phyloP scores from a whole-genome alignment of 2,329 filamentous ascomycete genomes.

The Aspergillus sp. region DNA sequence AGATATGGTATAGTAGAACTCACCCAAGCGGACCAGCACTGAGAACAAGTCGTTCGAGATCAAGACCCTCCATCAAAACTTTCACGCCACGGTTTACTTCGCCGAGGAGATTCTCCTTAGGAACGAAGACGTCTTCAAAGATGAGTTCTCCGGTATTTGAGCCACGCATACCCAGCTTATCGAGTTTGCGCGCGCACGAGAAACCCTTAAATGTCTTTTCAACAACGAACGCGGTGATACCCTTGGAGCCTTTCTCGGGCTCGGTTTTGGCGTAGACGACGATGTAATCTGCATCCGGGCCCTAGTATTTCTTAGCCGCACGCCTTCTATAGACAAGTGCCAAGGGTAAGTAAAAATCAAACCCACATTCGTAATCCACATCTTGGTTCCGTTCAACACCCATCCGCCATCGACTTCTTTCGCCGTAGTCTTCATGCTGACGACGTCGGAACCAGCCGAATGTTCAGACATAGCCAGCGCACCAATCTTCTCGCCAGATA shows the following conservation, averaged over 20 bases:
- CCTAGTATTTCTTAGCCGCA: slow-evolving; percentile 31
- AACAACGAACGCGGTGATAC: slow-evolving; percentile 93
- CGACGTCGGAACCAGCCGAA: slow-evolving; percentile 86
- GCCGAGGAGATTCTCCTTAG: slow-evolving; percentile 77
- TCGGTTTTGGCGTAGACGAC: slow-evolving; percentile 97
- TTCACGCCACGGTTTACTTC: slow-evolving; percentile 76
- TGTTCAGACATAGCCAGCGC: slow-evolving; percentile 95
- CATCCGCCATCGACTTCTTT: slow-evolving; percentile 81
- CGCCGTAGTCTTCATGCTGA: slow-evolving; percentile 89
- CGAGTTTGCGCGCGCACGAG: slow-evolving; percentile 82
- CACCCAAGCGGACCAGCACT: slow-evolving; percentile 82
- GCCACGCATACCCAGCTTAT: slow-evolving; percentile 98
- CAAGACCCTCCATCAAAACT: slow-evolving; percentile 94
- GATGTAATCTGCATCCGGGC: slow-evolving; percentile 87
- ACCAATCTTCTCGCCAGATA: slow-evolving; percentile 78
- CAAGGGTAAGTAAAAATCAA: too few relatives aligned
- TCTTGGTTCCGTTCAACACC: slow-evolving; percentile 84
- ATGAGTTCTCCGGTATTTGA: slow-evolving; percentile 94
- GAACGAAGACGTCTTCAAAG: slow-evolving; percentile 89
- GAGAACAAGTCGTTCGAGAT: slow-evolving; percentile 89
- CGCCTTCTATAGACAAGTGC: neutral
- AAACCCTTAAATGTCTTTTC: slow-evolving; percentile 71
- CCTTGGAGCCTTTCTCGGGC: slow-evolving; percentile 76
- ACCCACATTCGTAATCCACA: slow-evolving; percentile 95
- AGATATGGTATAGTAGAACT: slow-evolving; percentile 5